Evolutionary conservation across 139 green algal genomes (phyloP).

Genomic region (Coelastrella sp.): DNA sequence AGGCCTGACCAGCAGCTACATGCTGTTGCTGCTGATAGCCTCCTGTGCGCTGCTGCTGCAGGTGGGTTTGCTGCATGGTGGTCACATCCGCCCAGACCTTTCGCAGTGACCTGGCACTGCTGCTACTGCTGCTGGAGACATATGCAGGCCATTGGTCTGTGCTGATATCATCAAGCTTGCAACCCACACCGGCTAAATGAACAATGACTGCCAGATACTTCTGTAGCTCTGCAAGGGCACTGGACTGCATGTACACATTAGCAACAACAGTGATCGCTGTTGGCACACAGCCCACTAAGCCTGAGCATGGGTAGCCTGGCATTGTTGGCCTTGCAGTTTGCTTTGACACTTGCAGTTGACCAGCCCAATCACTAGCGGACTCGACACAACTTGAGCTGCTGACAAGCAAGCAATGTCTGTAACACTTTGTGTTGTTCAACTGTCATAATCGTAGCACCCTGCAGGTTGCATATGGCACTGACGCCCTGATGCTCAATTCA

Average conservation of each 20-base stretch:
- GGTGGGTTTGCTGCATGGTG: not conserved
- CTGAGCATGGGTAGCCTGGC: too few species aligned
- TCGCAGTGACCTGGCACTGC: not conserved
- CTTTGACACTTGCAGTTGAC: too few species aligned
- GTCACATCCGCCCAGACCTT: not conserved
- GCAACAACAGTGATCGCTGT: not conserved
- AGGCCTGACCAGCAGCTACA: not conserved
- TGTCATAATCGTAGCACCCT: too few species aligned
- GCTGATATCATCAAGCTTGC: slow-evolving; percentile 26
- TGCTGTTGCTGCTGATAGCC: not conserved
- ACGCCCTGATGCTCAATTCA: too few species aligned
- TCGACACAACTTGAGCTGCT: too few species aligned
- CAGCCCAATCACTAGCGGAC: too few species aligned
- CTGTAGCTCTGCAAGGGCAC: slow-evolving; percentile 23
- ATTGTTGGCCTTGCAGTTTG: too few species aligned
- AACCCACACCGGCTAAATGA: slow-evolving; percentile 7
- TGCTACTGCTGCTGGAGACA: slow-evolving; percentile 4
- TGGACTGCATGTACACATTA: not conserved
- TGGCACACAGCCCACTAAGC: not conserved
- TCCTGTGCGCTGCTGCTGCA: not conserved
- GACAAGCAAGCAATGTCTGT: not conserved
- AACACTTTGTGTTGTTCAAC: not conserved
- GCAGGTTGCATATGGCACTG: too few species aligned
- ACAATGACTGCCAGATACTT: slow-evolving; percentile 4
- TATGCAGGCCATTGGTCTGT: slow-evolving; percentile 15